phyloP scores from a whole-genome alignment of 192 early-diverging fungal species.

The Radiomyces spectabilis region DNA sequence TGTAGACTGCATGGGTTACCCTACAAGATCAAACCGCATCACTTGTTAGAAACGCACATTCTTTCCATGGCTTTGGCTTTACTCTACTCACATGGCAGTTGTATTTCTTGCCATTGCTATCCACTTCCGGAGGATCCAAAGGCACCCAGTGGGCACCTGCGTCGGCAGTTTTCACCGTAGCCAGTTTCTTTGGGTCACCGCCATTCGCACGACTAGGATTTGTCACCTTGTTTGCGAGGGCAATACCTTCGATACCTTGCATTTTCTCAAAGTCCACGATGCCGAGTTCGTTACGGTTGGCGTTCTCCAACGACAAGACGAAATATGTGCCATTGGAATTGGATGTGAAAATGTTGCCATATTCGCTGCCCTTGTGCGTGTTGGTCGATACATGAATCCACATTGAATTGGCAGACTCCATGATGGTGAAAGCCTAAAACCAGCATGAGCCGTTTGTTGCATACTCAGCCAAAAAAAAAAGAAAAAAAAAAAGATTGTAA shows the following conservation, averaged over 20 bases:
- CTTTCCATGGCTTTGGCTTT: too few relatives aligned
- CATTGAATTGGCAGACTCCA: slow-evolving; percentile 57
- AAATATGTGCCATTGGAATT: slow-evolving; percentile 86
- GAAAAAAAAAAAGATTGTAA: slow-evolving; percentile 15
- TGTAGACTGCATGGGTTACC: slow-evolving; percentile 59
- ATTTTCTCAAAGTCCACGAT: slow-evolving; percentile 92
- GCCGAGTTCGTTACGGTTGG: slow-evolving; percentile 68
- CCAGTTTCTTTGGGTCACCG: slow-evolving; percentile 52
- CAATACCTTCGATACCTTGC: slow-evolving; percentile 79
- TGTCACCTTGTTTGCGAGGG: slow-evolving; percentile 71
- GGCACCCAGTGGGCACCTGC: slow-evolving; percentile 71
- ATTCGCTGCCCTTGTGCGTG: slow-evolving; percentile 48
- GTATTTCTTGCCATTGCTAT: slow-evolving; percentile 25
- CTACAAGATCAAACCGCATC: too few relatives aligned
- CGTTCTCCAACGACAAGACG: slow-evolving; percentile 56
- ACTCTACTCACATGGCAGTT: too few relatives aligned
- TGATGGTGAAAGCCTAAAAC: slow-evolving; percentile 71
- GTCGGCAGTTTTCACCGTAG: slow-evolving; percentile 68
- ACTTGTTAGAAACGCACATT: too few relatives aligned
- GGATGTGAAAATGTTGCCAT: slow-evolving; percentile 84
- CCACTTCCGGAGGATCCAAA: slow-evolving; percentile 42
- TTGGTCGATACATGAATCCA: slow-evolving; percentile 63
- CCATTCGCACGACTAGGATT: slow-evolving; percentile 55
- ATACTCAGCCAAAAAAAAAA: too few relatives aligned
- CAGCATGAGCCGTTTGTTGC: too few relatives aligned